Conservation (phyloP, 495 filamentous ascomycete species). For the Neurospora cerealis region DNA sequence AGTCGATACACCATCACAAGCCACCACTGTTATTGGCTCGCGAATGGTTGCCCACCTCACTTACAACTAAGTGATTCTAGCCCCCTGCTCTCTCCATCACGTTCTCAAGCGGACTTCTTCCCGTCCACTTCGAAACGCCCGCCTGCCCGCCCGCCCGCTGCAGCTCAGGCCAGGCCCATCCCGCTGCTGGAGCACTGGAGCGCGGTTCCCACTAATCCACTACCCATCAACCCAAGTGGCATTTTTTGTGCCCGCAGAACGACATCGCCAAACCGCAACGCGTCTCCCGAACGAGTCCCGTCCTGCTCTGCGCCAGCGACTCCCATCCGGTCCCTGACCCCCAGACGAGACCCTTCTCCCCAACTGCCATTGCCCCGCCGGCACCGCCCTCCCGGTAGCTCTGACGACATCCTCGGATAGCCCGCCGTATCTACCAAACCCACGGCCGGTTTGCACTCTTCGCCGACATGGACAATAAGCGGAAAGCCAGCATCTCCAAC, state of each 20-base stretch:
- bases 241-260: constrained; percentile 14
- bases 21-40: neutral
- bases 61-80: neutral
- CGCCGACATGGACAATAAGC: constrained; percentile 55
- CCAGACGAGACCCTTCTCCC: constrained; percentile 3
- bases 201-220: neutral
- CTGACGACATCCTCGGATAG: neutral
- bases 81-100: neutral
- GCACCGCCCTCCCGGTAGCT: constrained; percentile 1
- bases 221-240: constrained; percentile 6
- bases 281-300: constrained; percentile 8
- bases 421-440: neutral
- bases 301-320: constrained; percentile 7
- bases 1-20: neutral
- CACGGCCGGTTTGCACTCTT: constrained; percentile 3
- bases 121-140: neutral
- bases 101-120: neutral
- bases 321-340: neutral
- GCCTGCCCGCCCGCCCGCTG: neutral
- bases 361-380: constrained; percentile 11
- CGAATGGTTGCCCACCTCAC: neutral
- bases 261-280: constrained; percentile 8
- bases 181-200: neutral
- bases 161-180: neutral
- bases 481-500: constrained; percentile 43